A percentile compares a stretch with the other conserved stretches of the same genome.
phyloP scores from a whole-genome alignment of 495 filamentous ascomycete species.

The Hypoxylon crocopeplum region DNA sequence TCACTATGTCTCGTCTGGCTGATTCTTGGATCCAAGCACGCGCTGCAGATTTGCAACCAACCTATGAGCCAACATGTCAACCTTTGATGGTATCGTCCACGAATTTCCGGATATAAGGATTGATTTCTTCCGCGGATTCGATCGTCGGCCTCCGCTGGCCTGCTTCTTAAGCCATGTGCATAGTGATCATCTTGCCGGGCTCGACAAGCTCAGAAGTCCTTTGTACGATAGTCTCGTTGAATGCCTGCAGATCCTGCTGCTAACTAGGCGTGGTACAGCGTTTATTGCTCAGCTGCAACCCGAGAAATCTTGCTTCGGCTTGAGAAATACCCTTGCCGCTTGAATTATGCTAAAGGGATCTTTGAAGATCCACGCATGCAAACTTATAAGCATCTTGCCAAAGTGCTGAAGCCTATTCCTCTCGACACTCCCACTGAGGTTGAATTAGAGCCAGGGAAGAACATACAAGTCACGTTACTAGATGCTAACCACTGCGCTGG shows the following conservation, averaged over 20 bases:
- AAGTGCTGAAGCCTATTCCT: conserved; percentile 80
- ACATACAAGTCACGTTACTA: conserved; percentile 81
- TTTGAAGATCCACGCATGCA: conserved; percentile 68
- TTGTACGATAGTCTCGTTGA: conserved; percentile 57
- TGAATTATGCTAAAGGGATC: conserved; percentile 81
- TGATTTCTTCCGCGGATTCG: conserved; percentile 76
- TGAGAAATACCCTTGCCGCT: conserved; percentile 77
- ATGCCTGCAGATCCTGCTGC: conserved; percentile 3
- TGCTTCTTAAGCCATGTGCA: conserved; percentile 95
- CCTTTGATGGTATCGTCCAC: conserved; percentile 74
- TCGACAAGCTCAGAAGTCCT: conserved; percentile 76
- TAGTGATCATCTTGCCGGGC: conserved; percentile 85
- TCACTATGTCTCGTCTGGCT: no score
- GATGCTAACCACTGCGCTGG: conserved; percentile 94
- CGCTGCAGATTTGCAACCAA: background rate
- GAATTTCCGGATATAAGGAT: conserved; percentile 83
- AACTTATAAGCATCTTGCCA: conserved; percentile 77
- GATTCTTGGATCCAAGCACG: background rate
- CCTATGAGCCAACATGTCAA: conserved; percentile 65
- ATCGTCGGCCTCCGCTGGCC: conserved; percentile 69
- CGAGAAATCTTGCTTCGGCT: conserved; percentile 77
- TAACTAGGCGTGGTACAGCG: conserved; percentile 44
- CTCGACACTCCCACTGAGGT: conserved; percentile 81
- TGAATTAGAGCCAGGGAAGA: conserved; percentile 70
- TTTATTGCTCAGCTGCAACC: conserved; percentile 90